phyloP scores from a whole-genome alignment of 768 basidiomycete species.

The Tephrocybe sp. region DNA sequence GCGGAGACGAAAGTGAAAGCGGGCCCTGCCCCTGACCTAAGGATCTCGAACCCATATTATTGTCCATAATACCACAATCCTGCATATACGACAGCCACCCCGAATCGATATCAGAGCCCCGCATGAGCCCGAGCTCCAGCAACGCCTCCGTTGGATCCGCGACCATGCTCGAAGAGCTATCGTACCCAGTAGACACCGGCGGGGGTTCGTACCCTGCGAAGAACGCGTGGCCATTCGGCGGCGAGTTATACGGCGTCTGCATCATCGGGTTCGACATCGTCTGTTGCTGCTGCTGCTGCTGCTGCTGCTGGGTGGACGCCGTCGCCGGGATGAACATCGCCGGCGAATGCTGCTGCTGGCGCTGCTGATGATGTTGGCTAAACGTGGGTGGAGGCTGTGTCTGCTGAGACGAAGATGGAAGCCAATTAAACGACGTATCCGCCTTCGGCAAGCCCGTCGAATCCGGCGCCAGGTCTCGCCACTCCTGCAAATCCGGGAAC shows the following conservation, averaged over 20 bases:
- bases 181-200: neutral
- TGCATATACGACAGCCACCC: constrained; percentile 49
- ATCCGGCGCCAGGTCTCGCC: constrained; percentile 6
- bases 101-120: constrained; percentile 43
- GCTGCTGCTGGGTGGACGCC: neutral
- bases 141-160: constrained; percentile 28
- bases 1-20: constrained; percentile 1
- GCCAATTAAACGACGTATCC: constrained; percentile 19
- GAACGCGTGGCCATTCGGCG: neutral
- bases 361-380: neutral
- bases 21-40: too few relatives aligned
- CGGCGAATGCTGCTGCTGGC: neutral
- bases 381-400: neutral
- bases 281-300: neutral
- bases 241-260: neutral
- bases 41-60: constrained; percentile 1
- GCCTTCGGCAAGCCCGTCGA: constrained; percentile 14
- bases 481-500: constrained; percentile 3
- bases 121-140: constrained; percentile 42
- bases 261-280: neutral
- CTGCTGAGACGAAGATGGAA: constrained; percentile 4
- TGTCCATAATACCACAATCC: constrained; percentile 50
- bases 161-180: neutral
- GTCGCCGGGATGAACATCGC: neutral
- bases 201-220: neutral